Base-by-base conservation (phyloP, 495 filamentous ascomycete species). In the Neurospora sp. region DNA sequence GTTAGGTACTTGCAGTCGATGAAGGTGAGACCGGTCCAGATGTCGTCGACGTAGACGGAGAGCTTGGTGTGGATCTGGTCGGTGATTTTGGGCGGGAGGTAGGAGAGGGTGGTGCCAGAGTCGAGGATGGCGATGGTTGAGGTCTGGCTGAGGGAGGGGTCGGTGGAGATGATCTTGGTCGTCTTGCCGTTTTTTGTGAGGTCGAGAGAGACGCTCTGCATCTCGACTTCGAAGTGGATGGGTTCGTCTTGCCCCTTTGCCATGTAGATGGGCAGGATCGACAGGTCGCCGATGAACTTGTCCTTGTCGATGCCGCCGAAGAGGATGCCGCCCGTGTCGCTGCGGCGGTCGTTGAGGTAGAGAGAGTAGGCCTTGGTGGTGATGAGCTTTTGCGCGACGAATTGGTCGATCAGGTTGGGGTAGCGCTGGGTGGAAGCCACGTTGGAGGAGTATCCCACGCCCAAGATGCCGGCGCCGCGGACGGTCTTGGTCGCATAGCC, bases 241-340 rank as follows among this genome's bases (percentile, higher is more conserved):
- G 81, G 81, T 31, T 77, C 74, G 37, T 71, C 76, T 48, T n/a
- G 73, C 59, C 44, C 44, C 35, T 73, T 20, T 44, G 85, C 84
- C 22, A 85, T 82, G 31, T 81, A 41, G 40, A 98, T 88, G 27
- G 93, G 92, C 1, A 98, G 79, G 5, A 89, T 90, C 44, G 87
- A 75, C 3, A 99, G 88, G 16, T 84, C 75, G 42, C 94, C 96
- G 48, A 87, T 86, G 81, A 91, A 99, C 80, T 97, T 98, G 71
- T 88, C 87, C 0, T 89, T 92, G 79, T 99, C 92, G 40, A 98
- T 87, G 40, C 95, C 96, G 53, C 96, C 96, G 76, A 99, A 98
- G 40, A 99, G 85, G 72, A 99, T 91, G 40, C 88, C 88, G 20
- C 96, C 96, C 1, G 90, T 89, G 66, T 87, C 88, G 66, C 91